Percentiles rank a stretch among this genome's conserved stretches.
Conservation (phyloP, 2,329 filamentous ascomycete species). For the Arthrocladium fulminans region DNA sequence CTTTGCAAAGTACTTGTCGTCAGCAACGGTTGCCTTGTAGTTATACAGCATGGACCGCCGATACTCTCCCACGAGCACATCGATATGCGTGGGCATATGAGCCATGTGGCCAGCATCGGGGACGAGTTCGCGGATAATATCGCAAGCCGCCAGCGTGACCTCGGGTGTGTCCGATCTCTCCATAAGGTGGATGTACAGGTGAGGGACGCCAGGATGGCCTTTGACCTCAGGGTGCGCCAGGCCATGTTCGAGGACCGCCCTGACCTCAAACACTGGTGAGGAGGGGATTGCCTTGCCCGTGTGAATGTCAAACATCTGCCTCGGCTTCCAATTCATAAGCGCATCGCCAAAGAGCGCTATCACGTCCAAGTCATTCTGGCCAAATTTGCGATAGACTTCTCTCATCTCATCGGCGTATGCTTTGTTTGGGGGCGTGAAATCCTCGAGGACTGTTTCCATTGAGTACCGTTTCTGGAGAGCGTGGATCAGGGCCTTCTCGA, state of each 20-base stretch:
- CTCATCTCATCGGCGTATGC: constrained; percentile 56
- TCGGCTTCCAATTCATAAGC: constrained; percentile 57
- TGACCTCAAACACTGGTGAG: constrained; percentile 51
- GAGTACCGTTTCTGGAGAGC: constrained; percentile 58
- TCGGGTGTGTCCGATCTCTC: constrained; percentile 65
- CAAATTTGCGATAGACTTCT: constrained; percentile 43
- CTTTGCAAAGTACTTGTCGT: constrained; percentile 55
- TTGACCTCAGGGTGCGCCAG: constrained; percentile 42
- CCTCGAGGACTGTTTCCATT: constrained; percentile 37
- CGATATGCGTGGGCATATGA: constrained; percentile 72
- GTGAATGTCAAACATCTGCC: constrained; percentile 54
- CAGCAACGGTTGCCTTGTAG: constrained; percentile 54
- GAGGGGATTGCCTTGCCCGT: constrained; percentile 48
- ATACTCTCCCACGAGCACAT: constrained; percentile 66
- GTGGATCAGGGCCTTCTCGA: constrained; percentile 55
- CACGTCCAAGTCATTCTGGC: constrained; percentile 50
- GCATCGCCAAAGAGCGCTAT: constrained; percentile 55
- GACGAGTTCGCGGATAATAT: constrained; percentile 54
- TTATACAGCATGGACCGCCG: constrained; percentile 58
- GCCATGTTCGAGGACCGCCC: constrained; percentile 50
- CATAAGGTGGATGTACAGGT: constrained; percentile 69
- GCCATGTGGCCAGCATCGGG: constrained; percentile 62
- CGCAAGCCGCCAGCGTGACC: constrained; percentile 50
- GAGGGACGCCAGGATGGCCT: constrained; percentile 60
- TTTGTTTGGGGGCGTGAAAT: constrained; percentile 48